Evolutionary conservation across 2,329 filamentous ascomycete genomes (phyloP).

Genomic region (Hypomyces rosellus): DNA sequence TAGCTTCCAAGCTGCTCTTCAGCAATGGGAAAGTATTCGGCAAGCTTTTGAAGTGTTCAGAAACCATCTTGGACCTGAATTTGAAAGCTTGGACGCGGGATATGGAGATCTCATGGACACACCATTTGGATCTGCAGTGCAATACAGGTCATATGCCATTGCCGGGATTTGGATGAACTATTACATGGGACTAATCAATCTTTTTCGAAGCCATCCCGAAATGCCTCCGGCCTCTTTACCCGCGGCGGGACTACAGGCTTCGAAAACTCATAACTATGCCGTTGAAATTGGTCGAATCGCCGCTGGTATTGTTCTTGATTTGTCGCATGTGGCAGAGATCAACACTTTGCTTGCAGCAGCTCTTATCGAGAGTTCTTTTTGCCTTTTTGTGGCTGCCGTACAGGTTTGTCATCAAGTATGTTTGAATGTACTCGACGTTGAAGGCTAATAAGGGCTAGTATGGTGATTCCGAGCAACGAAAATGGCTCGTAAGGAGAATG

Average conservation of each 20-base stretch:
- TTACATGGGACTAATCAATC: conserved; percentile 75
- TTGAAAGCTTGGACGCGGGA: conserved; percentile 67
- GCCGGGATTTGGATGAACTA: conserved; percentile 83
- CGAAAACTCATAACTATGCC: conserved; percentile 63
- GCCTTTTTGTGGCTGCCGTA: conserved; percentile 80
- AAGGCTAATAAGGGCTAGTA: conserved; percentile 46
- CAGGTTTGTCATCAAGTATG: conserved; percentile 39
- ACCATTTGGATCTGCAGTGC: conserved; percentile 75
- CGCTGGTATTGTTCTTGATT: conserved; percentile 60
- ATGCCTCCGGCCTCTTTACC: conserved; percentile 91
- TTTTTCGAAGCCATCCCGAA: conserved; percentile 74
- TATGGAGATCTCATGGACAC: conserved; percentile 53
- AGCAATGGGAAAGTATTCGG: conserved; percentile 73
- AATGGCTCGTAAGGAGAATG: conserved; percentile 70
- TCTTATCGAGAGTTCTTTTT: conserved; percentile 74
- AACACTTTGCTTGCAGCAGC: conserved; percentile 74
- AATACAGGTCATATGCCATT: conserved; percentile 83
- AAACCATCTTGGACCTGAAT: conserved; percentile 63
- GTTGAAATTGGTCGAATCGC: conserved; percentile 73
- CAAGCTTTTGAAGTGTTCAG: conserved; percentile 63
- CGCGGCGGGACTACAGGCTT: conserved; percentile 71
- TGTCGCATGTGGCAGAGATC: conserved; percentile 48
- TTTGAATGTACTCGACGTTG: neutral
- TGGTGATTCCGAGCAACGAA: conserved; percentile 62
- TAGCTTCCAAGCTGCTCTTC: conserved; percentile 61